These are phyloP conservation scores for Alternaria sp. DNA, from an alignment of 2,329 filamentous ascomycete genomes.

Conservation along the genomic window DNA sequence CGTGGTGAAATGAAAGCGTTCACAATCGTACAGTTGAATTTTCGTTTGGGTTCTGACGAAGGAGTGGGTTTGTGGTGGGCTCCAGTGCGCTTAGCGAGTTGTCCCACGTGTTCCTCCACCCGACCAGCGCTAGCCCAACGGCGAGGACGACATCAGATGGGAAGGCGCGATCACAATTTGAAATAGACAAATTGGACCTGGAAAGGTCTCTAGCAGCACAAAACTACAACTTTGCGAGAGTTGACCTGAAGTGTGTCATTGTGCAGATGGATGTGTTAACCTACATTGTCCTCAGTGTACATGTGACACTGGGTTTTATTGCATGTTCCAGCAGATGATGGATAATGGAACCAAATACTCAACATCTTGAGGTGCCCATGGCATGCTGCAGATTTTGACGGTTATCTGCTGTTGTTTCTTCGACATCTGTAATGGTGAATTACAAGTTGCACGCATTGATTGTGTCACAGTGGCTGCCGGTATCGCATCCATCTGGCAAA, in stretches of 20 bases:
- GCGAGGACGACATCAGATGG: conserved; percentile 14
- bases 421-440: not conserved
- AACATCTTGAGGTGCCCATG: not conserved
- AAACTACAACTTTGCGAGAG: not conserved
- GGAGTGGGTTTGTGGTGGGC: conserved; percentile 17
- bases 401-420: not conserved
- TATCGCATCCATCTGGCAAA: conserved; percentile 23
- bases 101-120: conserved; percentile 37
- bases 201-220: not conserved
- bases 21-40: conserved; percentile 8
- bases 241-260: not conserved
- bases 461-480: conserved; percentile 26
- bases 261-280: not conserved
- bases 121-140: conserved; percentile 25
- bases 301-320: not conserved
- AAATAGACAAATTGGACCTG: not conserved
- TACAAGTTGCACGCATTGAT: not conserved
- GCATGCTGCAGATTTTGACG: not conserved
- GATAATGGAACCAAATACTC: not conserved
- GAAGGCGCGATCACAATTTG: not conserved
- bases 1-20: conserved; percentile 4
- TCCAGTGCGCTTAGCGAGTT: conserved; percentile 24
- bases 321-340: not conserved
- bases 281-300: not conserved
- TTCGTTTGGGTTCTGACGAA: conserved; percentile 4